These are phyloP conservation scores for Cystofilobasidium bisporidii DNA, from an alignment of 768 basidiomycete species.

Conservation along the genomic window DNA sequence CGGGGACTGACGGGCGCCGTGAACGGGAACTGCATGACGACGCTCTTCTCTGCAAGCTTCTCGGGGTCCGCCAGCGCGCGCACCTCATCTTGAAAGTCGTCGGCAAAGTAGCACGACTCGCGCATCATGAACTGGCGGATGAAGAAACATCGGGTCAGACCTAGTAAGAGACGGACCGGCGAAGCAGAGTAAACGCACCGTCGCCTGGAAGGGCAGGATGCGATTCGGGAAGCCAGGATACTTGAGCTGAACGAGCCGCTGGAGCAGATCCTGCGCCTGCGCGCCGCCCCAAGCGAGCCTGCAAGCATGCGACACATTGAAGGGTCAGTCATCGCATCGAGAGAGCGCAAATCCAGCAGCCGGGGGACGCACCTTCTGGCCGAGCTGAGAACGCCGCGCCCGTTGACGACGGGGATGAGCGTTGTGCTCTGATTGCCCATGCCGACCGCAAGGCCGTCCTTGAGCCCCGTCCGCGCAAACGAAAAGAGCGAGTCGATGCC, in stretches of 20 bases:
- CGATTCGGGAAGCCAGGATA: conserved; percentile 86
- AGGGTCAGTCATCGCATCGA: too few species aligned
- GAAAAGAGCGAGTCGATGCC: conserved; percentile 86
- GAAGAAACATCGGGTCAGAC: not conserved
- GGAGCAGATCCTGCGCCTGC: conserved; percentile 81
- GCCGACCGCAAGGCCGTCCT: conserved; percentile 75
- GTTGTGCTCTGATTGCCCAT: conserved; percentile 88
- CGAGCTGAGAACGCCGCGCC: conserved; percentile 71
- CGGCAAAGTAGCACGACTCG: conserved; percentile 70
- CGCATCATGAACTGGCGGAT: conserved; percentile 73
- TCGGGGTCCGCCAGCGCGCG: conserved; percentile 57
- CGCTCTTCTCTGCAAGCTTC: conserved; percentile 55
- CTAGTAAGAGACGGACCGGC: not conserved
- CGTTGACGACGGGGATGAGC: conserved; percentile 73
- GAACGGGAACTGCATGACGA: conserved; percentile 82
- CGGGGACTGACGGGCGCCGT: conserved; percentile 40
- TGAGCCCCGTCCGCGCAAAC: conserved; percentile 57
- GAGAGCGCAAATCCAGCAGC: too few species aligned
- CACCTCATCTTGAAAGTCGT: conserved; percentile 64
- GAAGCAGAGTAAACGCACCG: conserved; percentile 46
- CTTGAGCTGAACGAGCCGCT: conserved; percentile 89
- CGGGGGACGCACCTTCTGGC: conserved; percentile 69
- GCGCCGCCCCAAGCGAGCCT: conserved; percentile 92
- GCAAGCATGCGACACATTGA: not conserved
- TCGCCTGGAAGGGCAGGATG: conserved; percentile 64